phyloP scores from a whole-genome alignment of 1,284 basidiomycete genomes.

The Meira nashicola region DNA sequence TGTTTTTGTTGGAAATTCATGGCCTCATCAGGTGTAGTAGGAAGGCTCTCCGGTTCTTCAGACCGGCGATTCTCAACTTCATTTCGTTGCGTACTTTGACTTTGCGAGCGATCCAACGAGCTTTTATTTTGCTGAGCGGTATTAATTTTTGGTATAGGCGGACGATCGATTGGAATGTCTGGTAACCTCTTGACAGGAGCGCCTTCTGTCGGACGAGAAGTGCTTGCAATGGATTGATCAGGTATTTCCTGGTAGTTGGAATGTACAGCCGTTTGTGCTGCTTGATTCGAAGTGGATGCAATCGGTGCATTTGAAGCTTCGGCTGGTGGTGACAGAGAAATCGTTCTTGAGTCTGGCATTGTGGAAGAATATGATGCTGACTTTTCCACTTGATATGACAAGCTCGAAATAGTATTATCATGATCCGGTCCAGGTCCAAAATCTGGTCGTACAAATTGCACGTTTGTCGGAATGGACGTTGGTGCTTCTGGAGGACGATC shows the following conservation, averaged over 20 bases:
- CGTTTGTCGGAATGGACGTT: constrained; percentile 7
- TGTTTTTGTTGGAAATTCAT: constrained; percentile 7
- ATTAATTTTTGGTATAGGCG: not conserved
- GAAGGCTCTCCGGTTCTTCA: not conserved
- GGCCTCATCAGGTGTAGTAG: not conserved
- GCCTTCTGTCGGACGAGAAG: not conserved
- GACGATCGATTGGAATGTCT: not conserved
- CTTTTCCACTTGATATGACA: not conserved
- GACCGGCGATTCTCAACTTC: not conserved
- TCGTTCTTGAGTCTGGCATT: no score
- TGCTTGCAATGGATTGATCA: not conserved
- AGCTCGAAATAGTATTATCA: not conserved
- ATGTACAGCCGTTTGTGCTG: not conserved
- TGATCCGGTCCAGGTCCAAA: not conserved
- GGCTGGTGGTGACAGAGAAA: not conserved
- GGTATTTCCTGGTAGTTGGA: not conserved
- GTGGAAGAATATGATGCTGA: not conserved
- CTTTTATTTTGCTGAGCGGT: no score
- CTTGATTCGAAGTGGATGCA: not conserved
- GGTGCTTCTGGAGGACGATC: constrained; percentile 17
- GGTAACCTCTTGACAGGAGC: not conserved
- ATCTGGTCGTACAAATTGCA: constrained; percentile 1
- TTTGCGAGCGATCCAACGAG: not conserved
- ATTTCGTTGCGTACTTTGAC: not conserved
- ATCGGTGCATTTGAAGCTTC: not conserved